These are phyloP conservation scores for Biscogniauxia sp. DNA, from an alignment of 2,329 filamentous ascomycete species.

Conservation along the genomic window DNA sequence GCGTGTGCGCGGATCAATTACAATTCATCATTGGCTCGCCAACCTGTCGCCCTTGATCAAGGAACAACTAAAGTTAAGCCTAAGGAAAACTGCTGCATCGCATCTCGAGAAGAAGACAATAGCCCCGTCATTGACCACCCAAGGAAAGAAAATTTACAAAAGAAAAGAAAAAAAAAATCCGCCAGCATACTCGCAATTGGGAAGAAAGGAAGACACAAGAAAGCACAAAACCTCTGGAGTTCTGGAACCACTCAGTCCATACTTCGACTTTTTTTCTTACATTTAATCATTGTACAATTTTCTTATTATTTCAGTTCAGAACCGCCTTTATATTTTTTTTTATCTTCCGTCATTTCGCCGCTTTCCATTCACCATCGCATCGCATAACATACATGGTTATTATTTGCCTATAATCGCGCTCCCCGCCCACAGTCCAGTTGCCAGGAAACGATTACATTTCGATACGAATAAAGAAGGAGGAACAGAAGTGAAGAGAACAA, in stretches of 20 bases:
- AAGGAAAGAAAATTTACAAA: constrained; percentile 26
- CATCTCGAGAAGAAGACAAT: constrained; percentile 6
- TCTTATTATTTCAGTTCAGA: constrained; percentile 24
- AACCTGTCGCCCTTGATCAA: constrained; percentile 25
- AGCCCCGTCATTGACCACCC: neutral
- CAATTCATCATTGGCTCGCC: constrained; percentile 24
- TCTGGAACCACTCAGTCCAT: constrained; percentile 17
- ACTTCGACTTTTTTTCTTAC: constrained; percentile 14
- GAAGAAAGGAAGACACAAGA: constrained; percentile 6
- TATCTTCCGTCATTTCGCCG: neutral
- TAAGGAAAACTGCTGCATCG: constrained; percentile 16
- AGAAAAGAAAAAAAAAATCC: constrained; percentile 17
- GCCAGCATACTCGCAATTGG: constrained; percentile 6
- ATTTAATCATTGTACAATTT: constrained; percentile 39
- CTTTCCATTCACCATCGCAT: constrained; percentile 6
- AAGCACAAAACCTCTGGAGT: constrained; percentile 2
- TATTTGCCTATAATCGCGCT: constrained; percentile 8
- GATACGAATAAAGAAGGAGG: neutral
- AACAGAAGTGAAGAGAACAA: neutral
- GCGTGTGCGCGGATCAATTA: constrained; percentile 26
- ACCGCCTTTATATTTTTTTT: neutral
- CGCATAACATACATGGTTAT: constrained; percentile 3
- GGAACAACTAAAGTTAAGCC: constrained; percentile 22
- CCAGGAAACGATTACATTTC: neutral
- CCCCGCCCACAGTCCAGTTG: neutral